Conservation (phyloP, 176 grass and related monocot species). For the Raddia distichophylla region DNA sequence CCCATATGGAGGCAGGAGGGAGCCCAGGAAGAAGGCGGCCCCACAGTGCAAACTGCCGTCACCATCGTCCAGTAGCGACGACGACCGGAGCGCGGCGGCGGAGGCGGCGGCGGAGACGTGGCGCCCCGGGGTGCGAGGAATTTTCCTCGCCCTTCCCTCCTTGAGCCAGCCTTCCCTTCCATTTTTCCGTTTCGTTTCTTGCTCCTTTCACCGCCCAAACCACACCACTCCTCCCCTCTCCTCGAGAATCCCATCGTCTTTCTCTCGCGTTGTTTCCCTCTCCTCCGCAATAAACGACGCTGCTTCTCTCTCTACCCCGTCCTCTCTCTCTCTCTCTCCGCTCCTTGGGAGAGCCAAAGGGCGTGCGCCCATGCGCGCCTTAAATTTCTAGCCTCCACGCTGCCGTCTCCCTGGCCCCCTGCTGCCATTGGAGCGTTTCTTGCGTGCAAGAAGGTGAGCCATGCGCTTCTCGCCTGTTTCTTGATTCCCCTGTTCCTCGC, state of each 20-base stretch:
- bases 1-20: no score
- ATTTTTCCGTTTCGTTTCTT: neutral
- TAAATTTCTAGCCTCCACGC: neutral
- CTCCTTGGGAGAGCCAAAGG: slow-evolving; percentile 43
- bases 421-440: neutral
- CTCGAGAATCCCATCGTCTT: neutral
- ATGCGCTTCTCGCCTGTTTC: neutral
- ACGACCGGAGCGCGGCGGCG: slow-evolving; percentile 14
- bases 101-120: slow-evolving; percentile 26
- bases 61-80: no score
- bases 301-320: neutral
- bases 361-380: neutral
- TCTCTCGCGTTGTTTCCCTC: neutral
- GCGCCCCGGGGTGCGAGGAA: slow-evolving; percentile 45
- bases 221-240: no score
- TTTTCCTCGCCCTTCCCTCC: slow-evolving; percentile 40
- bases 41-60: no score
- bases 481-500: neutral
- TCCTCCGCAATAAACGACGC: slow-evolving; percentile 37
- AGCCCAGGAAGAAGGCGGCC: no score
- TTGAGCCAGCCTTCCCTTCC: no score
- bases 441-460: neutral
- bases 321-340: neutral
- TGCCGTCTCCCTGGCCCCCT: neutral
- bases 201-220: no score